A percentile compares a stretch with the other conserved stretches of the same genome.
Conservation (phyloP, 2,329 filamentous ascomycete genomes). For the Colletotrichum truncatum region DNA sequence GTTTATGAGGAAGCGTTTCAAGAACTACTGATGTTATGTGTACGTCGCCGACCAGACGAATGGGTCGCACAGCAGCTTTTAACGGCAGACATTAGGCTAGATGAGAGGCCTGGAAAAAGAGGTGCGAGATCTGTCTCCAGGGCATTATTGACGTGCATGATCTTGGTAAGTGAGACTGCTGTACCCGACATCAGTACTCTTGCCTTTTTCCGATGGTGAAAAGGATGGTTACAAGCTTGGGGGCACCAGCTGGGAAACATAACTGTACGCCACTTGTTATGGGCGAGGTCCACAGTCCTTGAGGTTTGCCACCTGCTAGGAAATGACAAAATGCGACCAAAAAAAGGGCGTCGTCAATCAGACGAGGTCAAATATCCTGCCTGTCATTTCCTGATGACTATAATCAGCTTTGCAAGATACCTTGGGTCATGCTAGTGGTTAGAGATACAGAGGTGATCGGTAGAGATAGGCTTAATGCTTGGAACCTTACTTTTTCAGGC, state of each 20-base stretch:
- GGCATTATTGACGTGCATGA: conserved; percentile 23
- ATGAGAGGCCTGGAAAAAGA: neutral
- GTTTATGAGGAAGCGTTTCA: neutral
- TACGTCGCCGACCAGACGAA: neutral
- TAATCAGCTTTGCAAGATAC: no score
- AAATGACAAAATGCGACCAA: no score
- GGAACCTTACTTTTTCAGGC: no score
- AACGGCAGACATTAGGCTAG: neutral
- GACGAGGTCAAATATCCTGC: no score
- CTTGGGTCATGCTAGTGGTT: no score
- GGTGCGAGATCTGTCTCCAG: conserved; percentile 21
- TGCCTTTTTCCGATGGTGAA: neutral
- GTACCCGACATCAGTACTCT: neutral
- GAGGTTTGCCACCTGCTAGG: no score
- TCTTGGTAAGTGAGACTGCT: conserved; percentile 20
- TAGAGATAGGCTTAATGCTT: no score
- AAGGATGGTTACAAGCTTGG: neutral
- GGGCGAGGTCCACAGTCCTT: no score
- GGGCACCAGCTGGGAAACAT: neutral
- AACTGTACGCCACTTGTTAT: neutral
- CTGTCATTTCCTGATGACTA: no score
- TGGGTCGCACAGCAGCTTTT: conserved; percentile 10
- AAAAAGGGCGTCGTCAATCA: no score
- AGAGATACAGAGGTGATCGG: no score
- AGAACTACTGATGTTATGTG: neutral